Base-by-base conservation (phyloP, 345 rosid species). In the Geranium brycei region DNA sequence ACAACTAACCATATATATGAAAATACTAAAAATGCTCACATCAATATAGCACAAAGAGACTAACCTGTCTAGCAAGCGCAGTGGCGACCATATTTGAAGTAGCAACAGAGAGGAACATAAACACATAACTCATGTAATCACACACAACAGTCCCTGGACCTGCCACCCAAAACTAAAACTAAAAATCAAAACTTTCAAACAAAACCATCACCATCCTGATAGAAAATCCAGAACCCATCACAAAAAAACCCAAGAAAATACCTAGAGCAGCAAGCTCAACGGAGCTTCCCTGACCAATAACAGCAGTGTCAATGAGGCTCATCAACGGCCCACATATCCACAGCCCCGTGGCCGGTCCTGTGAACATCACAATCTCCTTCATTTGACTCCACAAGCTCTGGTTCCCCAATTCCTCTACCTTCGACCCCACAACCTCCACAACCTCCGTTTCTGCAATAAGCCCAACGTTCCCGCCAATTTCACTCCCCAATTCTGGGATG, bases 191-290 rank as follows among this genome's bases (percentile, higher is more conserved):
- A 68, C 23, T 23, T 3, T 6, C 28, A 66, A 31, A 28, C 51
- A 35, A 35, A 35, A 35, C 5, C 10, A 4, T 35, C 41, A 35
- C 10, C 41, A 4, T 35, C 41, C 41, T 35, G 15, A 47, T 47
- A 47, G 41, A 35, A 35, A 35, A 35, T 7, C 10, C 41, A 35
- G 4, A 35, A 35, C 41, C 41, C 41, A 35, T 35, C 41, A 35
- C 41, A 35, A 7, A 35, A 35, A 7, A 35, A 35, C 41, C 10
- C 41, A 35, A 35, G 7, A 35, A 47, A 38, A 28, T 62, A 79
- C 86, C 86, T 63, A 82, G 63, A 71, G 86, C 83, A 53, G 83
- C 86, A 59, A 79, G 83, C 69, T 79, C 83, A 15, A 67, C 60
- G 5, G 78, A 82, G 74, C 83, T 82, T 15, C 74, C 71, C 63